Percentiles rank a stretch among this genome's conserved stretches.
Evolutionary conservation across 1,139 yeast genomes (phyloP).

Genomic region (Scheffersomyces insectosa): DNA sequence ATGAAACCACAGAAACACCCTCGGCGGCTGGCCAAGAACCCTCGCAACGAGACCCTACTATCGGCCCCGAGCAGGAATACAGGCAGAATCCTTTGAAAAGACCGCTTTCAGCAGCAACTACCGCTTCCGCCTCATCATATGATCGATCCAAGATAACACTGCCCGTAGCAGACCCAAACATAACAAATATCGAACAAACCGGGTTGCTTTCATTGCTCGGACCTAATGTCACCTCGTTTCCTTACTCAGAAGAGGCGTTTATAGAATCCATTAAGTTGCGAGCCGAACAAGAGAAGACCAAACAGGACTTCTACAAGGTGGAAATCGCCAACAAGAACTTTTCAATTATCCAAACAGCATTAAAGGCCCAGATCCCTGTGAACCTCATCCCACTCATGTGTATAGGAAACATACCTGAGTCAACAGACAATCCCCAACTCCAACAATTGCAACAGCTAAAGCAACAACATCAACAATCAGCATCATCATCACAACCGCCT

Average conservation of each 20-base stretch:
- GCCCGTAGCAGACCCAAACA: conserved; percentile 1
- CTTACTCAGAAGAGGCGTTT: conserved; percentile 62
- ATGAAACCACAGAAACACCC: conserved; percentile 1
- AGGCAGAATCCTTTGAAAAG: neutral
- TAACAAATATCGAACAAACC: conserved; percentile 9
- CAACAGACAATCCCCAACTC: neutral
- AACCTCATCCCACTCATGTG: conserved; percentile 68
- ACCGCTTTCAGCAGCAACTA: conserved; percentile 1
- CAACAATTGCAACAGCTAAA: conserved; percentile 1
- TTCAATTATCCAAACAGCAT: conserved; percentile 63
- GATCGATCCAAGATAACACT: neutral
- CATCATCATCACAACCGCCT: neutral
- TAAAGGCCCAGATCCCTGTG: conserved; percentile 65
- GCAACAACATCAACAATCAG: conserved; percentile 1
- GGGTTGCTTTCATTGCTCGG: conserved; percentile 48
- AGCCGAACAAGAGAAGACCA: conserved; percentile 79
- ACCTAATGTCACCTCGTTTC: conserved; percentile 54
- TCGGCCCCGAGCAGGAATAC: conserved; percentile 2
- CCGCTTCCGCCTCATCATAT: neutral
- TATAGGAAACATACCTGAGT: conserved; percentile 20
- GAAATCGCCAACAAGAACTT: conserved; percentile 64
- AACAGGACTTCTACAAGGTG: conserved; percentile 73
- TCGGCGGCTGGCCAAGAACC: neutral
- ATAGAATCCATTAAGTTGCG: conserved; percentile 63
- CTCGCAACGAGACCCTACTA: conserved; percentile 3